phyloP scores from a whole-genome alignment of 257 asterid species.

The Solanum clarkiae region DNA sequence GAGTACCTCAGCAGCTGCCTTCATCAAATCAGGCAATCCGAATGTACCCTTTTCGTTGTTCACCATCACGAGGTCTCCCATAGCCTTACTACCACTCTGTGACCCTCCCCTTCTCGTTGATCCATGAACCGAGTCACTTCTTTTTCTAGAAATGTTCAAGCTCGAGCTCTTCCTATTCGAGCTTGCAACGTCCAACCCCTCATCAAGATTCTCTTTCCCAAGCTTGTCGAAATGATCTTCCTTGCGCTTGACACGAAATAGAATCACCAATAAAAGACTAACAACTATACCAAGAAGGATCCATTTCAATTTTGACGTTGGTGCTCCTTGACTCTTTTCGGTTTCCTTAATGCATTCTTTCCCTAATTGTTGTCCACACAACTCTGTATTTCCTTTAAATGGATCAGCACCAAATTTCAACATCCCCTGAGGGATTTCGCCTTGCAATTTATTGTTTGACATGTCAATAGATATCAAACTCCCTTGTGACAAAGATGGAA shows the following conservation, averaged over 20 bases:
- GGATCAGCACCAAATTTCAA: constrained; percentile 28
- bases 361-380: constrained; percentile 45
- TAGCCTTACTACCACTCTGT: not conserved
- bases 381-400: constrained; percentile 41
- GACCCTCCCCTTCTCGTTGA: constrained; percentile 26
- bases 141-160: constrained; percentile 6
- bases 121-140: constrained; percentile 6
- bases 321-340: not conserved
- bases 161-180: constrained; percentile 13
- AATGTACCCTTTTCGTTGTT: constrained; percentile 62
- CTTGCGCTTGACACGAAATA: constrained; percentile 29
- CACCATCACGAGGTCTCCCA: constrained; percentile 48
- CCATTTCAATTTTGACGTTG: constrained; percentile 31
- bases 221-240: constrained; percentile 28
- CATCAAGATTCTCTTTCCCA: constrained; percentile 42
- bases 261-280: constrained; percentile 33
- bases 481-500: constrained; percentile 33
- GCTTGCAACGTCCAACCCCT: constrained; percentile 28
- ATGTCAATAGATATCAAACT: constrained; percentile 24
- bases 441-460: constrained; percentile 45
- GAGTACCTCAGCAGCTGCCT: constrained; percentile 93
- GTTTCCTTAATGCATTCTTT: constrained; percentile 20
- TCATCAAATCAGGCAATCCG: constrained; percentile 83
- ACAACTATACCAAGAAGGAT: constrained; percentile 41
- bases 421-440: constrained; percentile 54